Percentiles rank a stretch among this genome's conserved stretches.
Conservation (phyloP, 306 rosid genomes). For the Abrus pulchellus region DNA sequence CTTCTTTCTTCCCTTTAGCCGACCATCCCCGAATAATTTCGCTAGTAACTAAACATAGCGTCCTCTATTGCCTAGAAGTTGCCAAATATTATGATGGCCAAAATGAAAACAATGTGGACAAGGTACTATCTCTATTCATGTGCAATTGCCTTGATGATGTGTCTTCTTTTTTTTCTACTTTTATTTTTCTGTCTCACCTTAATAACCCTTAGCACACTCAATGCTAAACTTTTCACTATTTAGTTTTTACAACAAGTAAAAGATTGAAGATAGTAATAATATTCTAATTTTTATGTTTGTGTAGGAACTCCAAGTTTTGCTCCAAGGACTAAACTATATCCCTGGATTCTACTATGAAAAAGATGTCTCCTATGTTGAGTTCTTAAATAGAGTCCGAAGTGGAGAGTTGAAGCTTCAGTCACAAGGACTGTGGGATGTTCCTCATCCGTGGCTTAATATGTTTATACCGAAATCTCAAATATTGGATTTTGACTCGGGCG, state of each 20-base stretch:
- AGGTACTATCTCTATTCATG: constrained; percentile 57
- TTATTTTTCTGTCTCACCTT: neutral
- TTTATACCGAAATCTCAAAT: constrained; percentile 77
- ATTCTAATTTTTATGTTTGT: neutral
- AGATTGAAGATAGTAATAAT: neutral
- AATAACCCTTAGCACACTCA: neutral
- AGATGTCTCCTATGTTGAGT: constrained; percentile 68
- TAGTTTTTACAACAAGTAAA: neutral
- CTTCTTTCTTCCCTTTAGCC: constrained; percentile 87
- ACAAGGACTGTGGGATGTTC: constrained; percentile 91
- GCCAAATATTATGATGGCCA: constrained; percentile 78
- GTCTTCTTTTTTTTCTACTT: neutral
- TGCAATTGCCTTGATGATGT: constrained; percentile 30
- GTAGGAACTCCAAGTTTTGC: constrained; percentile 62
- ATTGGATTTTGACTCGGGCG: constrained; percentile 64
- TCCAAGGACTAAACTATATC: constrained; percentile 60
- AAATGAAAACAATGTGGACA: constrained; percentile 52
- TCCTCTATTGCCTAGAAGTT: constrained; percentile 84
- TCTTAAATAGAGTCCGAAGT: constrained; percentile 74
- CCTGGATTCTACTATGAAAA: constrained; percentile 71
- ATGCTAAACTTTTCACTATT: too few relatives aligned
- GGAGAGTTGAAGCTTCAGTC: constrained; percentile 79
- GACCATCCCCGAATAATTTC: constrained; percentile 74
- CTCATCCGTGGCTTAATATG: constrained; percentile 95
- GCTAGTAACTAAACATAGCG: constrained; percentile 59